phyloP scores from a whole-genome alignment of 163 green algal genomes.

The Coccomyxa subellipsoidea region DNA sequence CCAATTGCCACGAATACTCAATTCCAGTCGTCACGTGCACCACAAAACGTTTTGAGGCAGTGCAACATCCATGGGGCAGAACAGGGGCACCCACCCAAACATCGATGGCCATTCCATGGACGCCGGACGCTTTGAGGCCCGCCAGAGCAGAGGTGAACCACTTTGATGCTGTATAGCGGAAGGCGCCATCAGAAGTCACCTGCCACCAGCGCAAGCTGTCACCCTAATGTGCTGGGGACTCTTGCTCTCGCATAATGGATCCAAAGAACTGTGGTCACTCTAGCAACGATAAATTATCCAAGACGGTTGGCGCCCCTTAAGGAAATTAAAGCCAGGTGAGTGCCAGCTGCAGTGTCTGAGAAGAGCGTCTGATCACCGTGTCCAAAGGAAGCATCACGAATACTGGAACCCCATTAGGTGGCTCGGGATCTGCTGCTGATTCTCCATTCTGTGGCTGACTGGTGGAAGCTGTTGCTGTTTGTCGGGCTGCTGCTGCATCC shows the following conservation, averaged over 20 bases:
- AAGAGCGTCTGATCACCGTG: conserved; percentile 63
- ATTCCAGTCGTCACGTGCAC: too few species aligned
- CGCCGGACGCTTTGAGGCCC: conserved; percentile 58
- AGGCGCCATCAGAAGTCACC: conserved; percentile 65
- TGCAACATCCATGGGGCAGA: neutral
- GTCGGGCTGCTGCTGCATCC: neutral
- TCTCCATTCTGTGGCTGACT: neutral
- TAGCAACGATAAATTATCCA: too few species aligned
- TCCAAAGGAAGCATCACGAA: conserved; percentile 98
- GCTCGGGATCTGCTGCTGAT: neutral
- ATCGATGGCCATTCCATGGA: conserved; percentile 91
- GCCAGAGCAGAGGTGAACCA: conserved; percentile 74
- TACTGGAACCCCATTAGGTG: conserved; percentile 63
- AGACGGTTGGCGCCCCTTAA: too few species aligned
- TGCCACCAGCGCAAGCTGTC: conserved; percentile 24
- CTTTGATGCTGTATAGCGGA: conserved; percentile 55
- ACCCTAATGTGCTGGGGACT: neutral
- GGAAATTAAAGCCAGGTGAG: neutral
- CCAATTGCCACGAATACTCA: neutral
- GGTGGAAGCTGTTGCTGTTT: neutral
- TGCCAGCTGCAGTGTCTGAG: neutral
- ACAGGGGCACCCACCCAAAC: conserved; percentile 78
- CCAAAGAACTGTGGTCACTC: neutral
- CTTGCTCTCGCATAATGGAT: neutral
- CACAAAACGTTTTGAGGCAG: too few species aligned